Base-by-base conservation (phyloP, 805 yeast genomes). In the Scheffersomyces stipitis region DNA sequence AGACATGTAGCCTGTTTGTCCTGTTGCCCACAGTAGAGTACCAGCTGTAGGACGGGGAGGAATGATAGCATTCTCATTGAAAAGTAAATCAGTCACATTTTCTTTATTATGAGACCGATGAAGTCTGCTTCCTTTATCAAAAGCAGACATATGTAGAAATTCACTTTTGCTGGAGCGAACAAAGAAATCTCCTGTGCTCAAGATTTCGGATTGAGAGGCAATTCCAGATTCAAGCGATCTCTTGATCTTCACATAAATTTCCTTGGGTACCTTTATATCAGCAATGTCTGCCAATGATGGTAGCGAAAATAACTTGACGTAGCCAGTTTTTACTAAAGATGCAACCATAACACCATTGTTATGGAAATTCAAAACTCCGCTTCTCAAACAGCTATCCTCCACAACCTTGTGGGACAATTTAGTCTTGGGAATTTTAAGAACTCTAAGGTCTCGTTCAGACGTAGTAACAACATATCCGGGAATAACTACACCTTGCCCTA, bases 21-120 rank as follows among this genome's bases (percentile, higher is more conserved):
- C 96, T 46, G 83, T 78, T 5, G 93, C 86, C 93, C 96, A 86
- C 58, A 83, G 91, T 30, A 86, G 67, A 0, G 93, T 76, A 26
- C 88, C 78, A 5, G 86, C 78, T 4, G 78, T 71, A 2, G 99
- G 99, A 32, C 98, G 72, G 22, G 78, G 76, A 2, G 96, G 95
- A 15, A 83, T 75, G 4, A 74, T 64, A 30, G 84, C 71, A 42
- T 79, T 76, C 17, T 78, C 83, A 51, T 86, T 83, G 63, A 83
- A 90, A 24, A 93, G 62, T 1, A 72, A 62, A 56, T 86, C 96
- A 4, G 70, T 60, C 4, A 48, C 36, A 2, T 51, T 51, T 14
- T 46, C 57, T 31, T 50, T 51, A 18, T 35, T 46, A 1, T 48
- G 20, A 26, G 49, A 39, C 12, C 24, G 31, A 14, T 24, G 26